phyloP scores from a whole-genome alignment of 2,329 filamentous ascomycete genomes.

The Calonectria pseudoreteaudii region DNA sequence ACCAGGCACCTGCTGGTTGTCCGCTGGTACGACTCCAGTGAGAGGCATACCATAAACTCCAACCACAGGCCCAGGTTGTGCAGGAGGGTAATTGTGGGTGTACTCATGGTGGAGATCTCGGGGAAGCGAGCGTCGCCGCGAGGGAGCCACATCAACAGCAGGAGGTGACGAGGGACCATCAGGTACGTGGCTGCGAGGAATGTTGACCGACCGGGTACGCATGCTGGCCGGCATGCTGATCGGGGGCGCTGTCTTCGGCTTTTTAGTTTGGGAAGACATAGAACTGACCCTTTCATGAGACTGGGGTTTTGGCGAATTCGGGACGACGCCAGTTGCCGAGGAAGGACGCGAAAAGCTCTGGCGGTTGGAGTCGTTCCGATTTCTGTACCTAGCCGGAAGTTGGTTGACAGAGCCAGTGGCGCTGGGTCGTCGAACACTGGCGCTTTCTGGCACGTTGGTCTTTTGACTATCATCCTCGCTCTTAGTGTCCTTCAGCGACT shows the following conservation, averaged over 20 bases:
- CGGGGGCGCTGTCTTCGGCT: constrained; percentile 52
- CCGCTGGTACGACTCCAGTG: constrained; percentile 20
- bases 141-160: constrained; percentile 28
- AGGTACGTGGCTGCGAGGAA: constrained; percentile 28
- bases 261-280: constrained; percentile 37
- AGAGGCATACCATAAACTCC: constrained; percentile 26
- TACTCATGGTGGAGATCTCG: constrained; percentile 34
- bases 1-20: constrained; percentile 17
- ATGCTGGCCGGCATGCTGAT: constrained; percentile 60
- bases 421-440: neutral
- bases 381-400: neutral
- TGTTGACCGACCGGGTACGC: constrained; percentile 52
- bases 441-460: neutral
- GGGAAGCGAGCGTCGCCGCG: constrained; percentile 33
- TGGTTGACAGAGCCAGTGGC: neutral
- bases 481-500: neutral
- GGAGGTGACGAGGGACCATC: constrained; percentile 28
- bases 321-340: constrained; percentile 40
- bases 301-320: constrained; percentile 39
- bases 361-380: neutral
- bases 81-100: constrained; percentile 28
- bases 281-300: constrained; percentile 19
- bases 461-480: neutral
- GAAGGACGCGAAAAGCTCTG: constrained; percentile 23
- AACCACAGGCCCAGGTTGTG: constrained; percentile 19